phyloP scores from a whole-genome alignment of 805 yeast genomes.

The Barnettozyma vustinii region DNA sequence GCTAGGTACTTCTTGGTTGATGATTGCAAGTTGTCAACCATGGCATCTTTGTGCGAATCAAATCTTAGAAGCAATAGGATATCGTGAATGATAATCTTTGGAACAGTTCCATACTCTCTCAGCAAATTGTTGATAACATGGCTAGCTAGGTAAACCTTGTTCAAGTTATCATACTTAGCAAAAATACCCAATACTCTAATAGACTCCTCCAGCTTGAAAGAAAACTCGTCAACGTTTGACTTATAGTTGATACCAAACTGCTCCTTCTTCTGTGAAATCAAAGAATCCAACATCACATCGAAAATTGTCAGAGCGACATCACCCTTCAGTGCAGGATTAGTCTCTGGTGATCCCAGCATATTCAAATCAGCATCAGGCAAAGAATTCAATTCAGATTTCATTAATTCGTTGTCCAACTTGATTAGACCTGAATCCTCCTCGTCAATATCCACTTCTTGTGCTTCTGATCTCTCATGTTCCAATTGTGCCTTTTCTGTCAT shows the following conservation, averaged over 20 bases:
- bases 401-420: slow-evolving; percentile 42
- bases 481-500: slow-evolving; percentile 68
- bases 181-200: slow-evolving; percentile 47
- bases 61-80: slow-evolving; percentile 65
- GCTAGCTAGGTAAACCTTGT: slow-evolving; percentile 58
- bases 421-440: slow-evolving; percentile 39
- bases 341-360: slow-evolving; percentile 79
- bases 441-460: slow-evolving; percentile 29
- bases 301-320: slow-evolving; percentile 67
- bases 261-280: slow-evolving; percentile 23
- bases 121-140: slow-evolving; percentile 58
- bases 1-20: slow-evolving; percentile 69
- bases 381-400: slow-evolving; percentile 58
- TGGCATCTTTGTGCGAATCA: slow-evolving; percentile 33
- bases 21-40: slow-evolving; percentile 58
- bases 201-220: slow-evolving; percentile 26
- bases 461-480: slow-evolving; percentile 34
- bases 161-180: slow-evolving; percentile 62
- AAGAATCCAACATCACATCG: slow-evolving; percentile 54
- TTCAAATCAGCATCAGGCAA: slow-evolving; percentile 86
- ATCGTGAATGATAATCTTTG: slow-evolving; percentile 42
- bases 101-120: slow-evolving; percentile 34
- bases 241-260: slow-evolving; percentile 31
- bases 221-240: slow-evolving; percentile 62
- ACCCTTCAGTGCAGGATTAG: slow-evolving; percentile 73